Evolutionary conservation across 164 flowering plant species (phyloP), one percentile per base, ranked within the genome.

Genomic region (Stephania cephalantha): DNA sequence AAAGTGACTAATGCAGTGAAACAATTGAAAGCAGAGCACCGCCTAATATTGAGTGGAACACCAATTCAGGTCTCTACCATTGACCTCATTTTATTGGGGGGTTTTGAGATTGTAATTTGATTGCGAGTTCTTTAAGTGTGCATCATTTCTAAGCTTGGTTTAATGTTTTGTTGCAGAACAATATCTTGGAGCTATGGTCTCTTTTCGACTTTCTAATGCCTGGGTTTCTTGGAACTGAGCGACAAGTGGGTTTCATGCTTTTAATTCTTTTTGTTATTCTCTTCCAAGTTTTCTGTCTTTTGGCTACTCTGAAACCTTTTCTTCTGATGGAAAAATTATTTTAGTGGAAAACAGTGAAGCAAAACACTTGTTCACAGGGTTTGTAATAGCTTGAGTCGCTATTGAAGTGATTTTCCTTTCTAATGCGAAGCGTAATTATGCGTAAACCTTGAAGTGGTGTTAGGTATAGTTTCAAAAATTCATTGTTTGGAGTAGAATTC

Each of bases 181-280:
- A 96, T 75, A 84, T 94, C 72, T 85, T 93, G 90, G 99, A 96
- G 80, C 77, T 96, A 70, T 96, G 99, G 98, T 96, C 99, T 72
- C 97, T 96, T 74, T 96, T 96, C 85, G 98, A 96, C 88, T 96
- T 94, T 84, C 84, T 96, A 67, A 96, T 96, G 99, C 99, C 99
- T 9, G 99, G 97, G 30, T 96, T 96, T 86, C 98, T 96, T 74
- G 99, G 99, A 77, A 91, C 97, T 20, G 99, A 96, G 79, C 87
- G 97, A 86, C 98, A 96, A 79, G 98, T 93, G 83, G 2, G 78
- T 76, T 48, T 76, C 66, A 50, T 11, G 61, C 35, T 50, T 65
- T 46, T 20, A 46, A 22, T 10, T n/a, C 29, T 50, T 68, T 15
- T 65, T 1, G 42, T 35, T 13, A n/a, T 58, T 15, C 7, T 58